Percentiles rank a stretch among this genome's conserved stretches.
These are phyloP conservation scores for Helicostylum pulchrum DNA, from an alignment of 192 early-diverging fungal species.

Conservation along the genomic window DNA sequence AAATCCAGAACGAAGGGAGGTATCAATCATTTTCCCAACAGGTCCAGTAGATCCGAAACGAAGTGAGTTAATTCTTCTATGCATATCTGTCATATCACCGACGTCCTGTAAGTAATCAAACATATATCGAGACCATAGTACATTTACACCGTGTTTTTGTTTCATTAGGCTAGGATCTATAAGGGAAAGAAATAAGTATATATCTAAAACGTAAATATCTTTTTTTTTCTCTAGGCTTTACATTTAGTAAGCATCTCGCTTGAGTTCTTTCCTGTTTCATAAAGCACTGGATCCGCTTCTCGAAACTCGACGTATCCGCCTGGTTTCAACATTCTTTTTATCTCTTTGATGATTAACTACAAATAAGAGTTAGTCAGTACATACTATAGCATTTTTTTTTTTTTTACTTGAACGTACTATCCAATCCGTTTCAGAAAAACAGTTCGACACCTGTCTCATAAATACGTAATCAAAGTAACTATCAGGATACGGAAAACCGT, in stretches of 20 bases:
- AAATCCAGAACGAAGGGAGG: neutral
- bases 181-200: neutral
- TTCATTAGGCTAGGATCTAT: conserved; percentile 7
- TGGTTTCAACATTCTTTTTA: conserved; percentile 33
- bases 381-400: neutral
- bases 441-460: conserved; percentile 22
- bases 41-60: neutral
- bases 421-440: conserved; percentile 22
- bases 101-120: conserved; percentile 7
- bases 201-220: neutral
- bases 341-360: conserved; percentile 18
- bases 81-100: conserved; percentile 17
- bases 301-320: conserved; percentile 42
- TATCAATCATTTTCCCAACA: neutral
- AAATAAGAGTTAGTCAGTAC: neutral
- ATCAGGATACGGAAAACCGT: conserved; percentile 15
- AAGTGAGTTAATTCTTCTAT: neutral
- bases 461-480: conserved; percentile 27
- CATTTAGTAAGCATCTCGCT: neutral
- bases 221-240: neutral
- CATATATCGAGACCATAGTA: conserved; percentile 10
- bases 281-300: conserved; percentile 29
- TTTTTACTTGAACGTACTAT: conserved; percentile 3
- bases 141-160: conserved; percentile 5
- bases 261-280: conserved; percentile 16